These are phyloP conservation scores for Dipteronia dyeriana DNA, from an alignment of 345 rosid genomes.

Conservation along the genomic window DNA sequence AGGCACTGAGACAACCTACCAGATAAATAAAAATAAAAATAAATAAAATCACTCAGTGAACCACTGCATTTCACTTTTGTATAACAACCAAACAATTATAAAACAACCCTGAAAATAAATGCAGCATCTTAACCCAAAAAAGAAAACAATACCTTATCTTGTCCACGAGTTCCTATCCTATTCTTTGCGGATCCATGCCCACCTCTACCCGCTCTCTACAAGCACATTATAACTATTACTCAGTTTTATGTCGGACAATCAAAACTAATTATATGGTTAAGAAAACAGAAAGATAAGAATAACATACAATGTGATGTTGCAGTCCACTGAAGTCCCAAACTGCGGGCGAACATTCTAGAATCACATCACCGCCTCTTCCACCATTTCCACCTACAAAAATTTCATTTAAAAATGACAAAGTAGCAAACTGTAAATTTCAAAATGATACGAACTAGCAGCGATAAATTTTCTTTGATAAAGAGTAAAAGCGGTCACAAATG, in stretches of 20 bases:
- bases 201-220: constrained; percentile 77
- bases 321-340: constrained; percentile 93
- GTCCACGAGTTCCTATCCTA: constrained; percentile 85
- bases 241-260: not conserved
- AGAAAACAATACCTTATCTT: constrained; percentile 65
- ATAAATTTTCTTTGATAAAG: not conserved
- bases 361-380: constrained; percentile 97
- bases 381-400: constrained; percentile 81
- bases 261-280: not conserved
- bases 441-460: not conserved
- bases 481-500: not conserved
- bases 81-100: constrained; percentile 11
- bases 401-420: constrained; percentile 16
- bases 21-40: constrained; percentile 14
- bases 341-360: constrained; percentile 73
- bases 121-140: not conserved
- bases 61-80: not conserved
- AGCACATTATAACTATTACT: constrained; percentile 18
- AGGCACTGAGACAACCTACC: constrained; percentile 77
- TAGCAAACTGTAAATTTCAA: not conserved
- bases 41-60: constrained; percentile 11
- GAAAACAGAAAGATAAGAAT: not conserved
- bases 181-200: constrained; percentile 82
- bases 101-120: constrained; percentile 13
- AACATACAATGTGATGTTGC: constrained; percentile 81